Evolutionary conservation across 2,329 filamentous ascomycete genomes (phyloP).

Genomic region (Arthrobotrys iridis): DNA sequence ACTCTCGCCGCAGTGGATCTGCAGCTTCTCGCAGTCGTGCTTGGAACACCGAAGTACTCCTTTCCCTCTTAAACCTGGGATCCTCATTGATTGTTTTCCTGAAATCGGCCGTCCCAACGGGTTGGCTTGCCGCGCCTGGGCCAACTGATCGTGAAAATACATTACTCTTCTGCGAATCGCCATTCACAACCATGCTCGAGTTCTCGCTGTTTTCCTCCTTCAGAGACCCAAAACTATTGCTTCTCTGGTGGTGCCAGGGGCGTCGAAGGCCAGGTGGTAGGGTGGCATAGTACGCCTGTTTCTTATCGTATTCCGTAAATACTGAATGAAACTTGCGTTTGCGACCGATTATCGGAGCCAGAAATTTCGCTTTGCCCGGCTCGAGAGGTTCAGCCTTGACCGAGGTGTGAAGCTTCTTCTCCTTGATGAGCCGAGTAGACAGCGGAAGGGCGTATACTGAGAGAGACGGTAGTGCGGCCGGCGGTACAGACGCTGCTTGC

Average conservation of each 20-base stretch:
- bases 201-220: constrained; percentile 27
- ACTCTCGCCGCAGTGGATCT: constrained; percentile 17
- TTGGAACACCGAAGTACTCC: constrained; percentile 29
- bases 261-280: constrained; percentile 47
- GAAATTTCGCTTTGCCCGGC: constrained; percentile 26
- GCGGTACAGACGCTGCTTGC: background rate
- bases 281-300: constrained; percentile 44
- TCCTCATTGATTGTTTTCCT: constrained; percentile 36
- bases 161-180: constrained; percentile 30
- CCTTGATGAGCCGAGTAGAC: constrained; percentile 40
- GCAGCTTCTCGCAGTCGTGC: constrained; percentile 37
- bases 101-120: constrained; percentile 1
- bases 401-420: constrained; percentile 34
- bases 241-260: constrained; percentile 44
- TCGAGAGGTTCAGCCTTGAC: constrained; percentile 39
- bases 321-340: constrained; percentile 42
- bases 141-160: constrained; percentile 36
- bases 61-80: constrained; percentile 12
- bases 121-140: background rate
- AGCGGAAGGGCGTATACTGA: constrained; percentile 50
- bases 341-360: constrained; percentile 41
- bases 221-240: constrained; percentile 31
- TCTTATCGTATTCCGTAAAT: constrained; percentile 49
- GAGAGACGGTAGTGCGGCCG: background rate
- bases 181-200: background rate